A percentile compares a stretch with the other conserved stretches of the same genome.
phyloP scores from a whole-genome alignment of 345 rosid species.

The Balakata baccata region DNA sequence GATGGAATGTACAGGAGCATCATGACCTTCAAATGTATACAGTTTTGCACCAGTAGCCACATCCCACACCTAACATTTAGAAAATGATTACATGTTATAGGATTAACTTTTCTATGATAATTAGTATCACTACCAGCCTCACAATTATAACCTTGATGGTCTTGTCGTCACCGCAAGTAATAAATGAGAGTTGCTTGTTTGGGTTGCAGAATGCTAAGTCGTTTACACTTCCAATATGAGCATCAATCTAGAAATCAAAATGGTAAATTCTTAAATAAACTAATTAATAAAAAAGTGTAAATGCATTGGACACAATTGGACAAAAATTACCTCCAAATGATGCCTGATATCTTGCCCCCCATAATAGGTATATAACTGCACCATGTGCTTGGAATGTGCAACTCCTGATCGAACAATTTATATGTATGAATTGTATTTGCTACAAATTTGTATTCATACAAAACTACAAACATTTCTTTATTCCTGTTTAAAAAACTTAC shows the following conservation, averaged over 20 bases:
- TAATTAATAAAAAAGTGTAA: background rate
- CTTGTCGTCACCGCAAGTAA: slow-evolving; percentile 88
- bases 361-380: slow-evolving; percentile 37
- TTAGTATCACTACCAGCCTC: background rate
- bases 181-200: slow-evolving; percentile 41
- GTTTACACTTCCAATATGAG: slow-evolving; percentile 72
- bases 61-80: slow-evolving; percentile 59
- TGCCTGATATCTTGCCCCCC: slow-evolving; percentile 27
- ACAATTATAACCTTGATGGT: slow-evolving; percentile 54
- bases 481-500: slow-evolving; percentile 22
- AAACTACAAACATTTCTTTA: background rate
- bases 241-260: slow-evolving; percentile 54
- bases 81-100: slow-evolving; percentile 1
- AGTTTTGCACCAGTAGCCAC: slow-evolving; percentile 44
- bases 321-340: slow-evolving; percentile 37
- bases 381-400: slow-evolving; percentile 43
- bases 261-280: background rate
- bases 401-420: slow-evolving; percentile 32
- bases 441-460: slow-evolving; percentile 4
- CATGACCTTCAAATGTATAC: slow-evolving; percentile 71
- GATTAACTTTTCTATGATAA: background rate
- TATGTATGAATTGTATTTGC: background rate
- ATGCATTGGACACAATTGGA: background rate
- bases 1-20: slow-evolving; percentile 65
- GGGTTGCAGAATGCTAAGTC: slow-evolving; percentile 68